Percentiles rank a stretch among this genome's conserved stretches.
These are phyloP conservation scores for Blastobotrys robertii DNA, from an alignment of 805 yeast species.

Conservation along the genomic window DNA sequence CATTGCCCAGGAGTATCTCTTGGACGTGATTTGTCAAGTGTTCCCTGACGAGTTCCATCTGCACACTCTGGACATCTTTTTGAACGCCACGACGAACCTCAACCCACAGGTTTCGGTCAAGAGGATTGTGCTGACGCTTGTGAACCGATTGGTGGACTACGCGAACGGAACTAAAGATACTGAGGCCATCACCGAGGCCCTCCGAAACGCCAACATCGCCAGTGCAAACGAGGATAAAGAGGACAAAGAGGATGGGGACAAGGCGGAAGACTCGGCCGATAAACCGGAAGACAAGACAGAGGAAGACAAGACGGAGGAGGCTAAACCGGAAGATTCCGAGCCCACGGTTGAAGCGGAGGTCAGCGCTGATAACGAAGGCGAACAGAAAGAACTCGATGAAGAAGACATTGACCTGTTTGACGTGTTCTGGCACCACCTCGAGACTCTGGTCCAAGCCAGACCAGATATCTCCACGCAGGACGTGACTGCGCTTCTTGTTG, in stretches of 20 bases:
- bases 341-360: conserved; percentile 4
- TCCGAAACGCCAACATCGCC: background rate
- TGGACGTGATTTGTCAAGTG: conserved; percentile 87
- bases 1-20: conserved; percentile 82
- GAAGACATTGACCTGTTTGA: conserved; percentile 39
- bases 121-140: conserved; percentile 56
- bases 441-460: conserved; percentile 43
- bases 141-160: conserved; percentile 41
- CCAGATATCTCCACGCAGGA: conserved; percentile 64
- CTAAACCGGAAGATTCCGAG: conserved; percentile 12
- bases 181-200: background rate
- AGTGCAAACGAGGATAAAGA: conserved; percentile 6
- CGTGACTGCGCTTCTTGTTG: conserved; percentile 51
- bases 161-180: conserved; percentile 6
- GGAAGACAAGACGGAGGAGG: conserved; percentile 5
- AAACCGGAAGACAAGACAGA: conserved; percentile 2
- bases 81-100: conserved; percentile 55
- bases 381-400: conserved; percentile 8
- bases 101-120: conserved; percentile 63
- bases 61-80: conserved; percentile 54
- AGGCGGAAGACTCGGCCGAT: conserved; percentile 1
- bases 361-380: conserved; percentile 2
- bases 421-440: conserved; percentile 57
- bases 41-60: conserved; percentile 91
- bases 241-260: conserved; percentile 3